Conservation (phyloP, 768 basidiomycete species). For the Russula olivacea region DNA sequence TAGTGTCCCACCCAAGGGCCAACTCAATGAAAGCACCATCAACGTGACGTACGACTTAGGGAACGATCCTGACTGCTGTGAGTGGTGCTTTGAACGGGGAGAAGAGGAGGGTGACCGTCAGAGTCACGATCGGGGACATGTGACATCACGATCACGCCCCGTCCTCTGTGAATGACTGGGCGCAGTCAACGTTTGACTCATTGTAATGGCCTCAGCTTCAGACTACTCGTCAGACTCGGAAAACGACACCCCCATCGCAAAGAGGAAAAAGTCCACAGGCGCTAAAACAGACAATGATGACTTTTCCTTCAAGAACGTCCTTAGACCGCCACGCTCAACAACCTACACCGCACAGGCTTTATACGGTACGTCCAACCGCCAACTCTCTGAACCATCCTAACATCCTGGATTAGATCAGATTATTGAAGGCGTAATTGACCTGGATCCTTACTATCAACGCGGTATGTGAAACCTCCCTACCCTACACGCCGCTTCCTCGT, state of each 20-base stretch:
- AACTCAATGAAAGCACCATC: too few relatives aligned
- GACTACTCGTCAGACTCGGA: conserved; percentile 22
- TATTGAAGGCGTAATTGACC: conserved; percentile 41
- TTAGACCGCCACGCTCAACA: conserved; percentile 53
- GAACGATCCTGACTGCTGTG: too few relatives aligned
- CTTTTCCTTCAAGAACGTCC: conserved; percentile 36
- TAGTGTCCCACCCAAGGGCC: too few relatives aligned
- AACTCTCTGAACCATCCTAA: background rate
- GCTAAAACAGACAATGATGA: conserved; percentile 27
- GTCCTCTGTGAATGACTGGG: too few relatives aligned
- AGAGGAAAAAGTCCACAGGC: conserved; percentile 12
- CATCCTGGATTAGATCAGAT: conserved; percentile 40
- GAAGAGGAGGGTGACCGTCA: too few relatives aligned
- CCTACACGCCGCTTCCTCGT: background rate
- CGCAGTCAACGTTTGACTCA: too few relatives aligned
- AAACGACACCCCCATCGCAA: conserved; percentile 9
- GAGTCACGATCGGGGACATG: too few relatives aligned
- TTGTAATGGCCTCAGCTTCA: conserved; percentile 17
- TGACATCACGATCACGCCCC: too few relatives aligned
- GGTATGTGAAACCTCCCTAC: conserved; percentile 33
- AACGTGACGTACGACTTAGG: too few relatives aligned
- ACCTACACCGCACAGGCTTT: conserved; percentile 59
- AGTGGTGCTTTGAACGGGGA: too few relatives aligned
- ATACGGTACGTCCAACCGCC: conserved; percentile 38
- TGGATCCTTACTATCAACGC: conserved; percentile 64